Evolutionary conservation across 306 rosid species (phyloP).

Genomic region (Inga oerstediana): DNA sequence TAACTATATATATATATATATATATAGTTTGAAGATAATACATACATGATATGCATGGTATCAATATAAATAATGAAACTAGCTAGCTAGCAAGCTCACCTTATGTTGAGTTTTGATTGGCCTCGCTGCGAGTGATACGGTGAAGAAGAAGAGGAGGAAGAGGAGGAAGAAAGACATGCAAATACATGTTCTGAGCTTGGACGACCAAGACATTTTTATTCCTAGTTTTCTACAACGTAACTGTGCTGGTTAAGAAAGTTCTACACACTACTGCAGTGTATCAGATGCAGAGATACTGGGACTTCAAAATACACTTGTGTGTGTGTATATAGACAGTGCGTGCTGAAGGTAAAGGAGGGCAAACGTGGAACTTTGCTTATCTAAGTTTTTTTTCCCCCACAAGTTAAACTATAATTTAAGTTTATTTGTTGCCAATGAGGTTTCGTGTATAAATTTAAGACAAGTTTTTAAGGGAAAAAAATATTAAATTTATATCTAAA

Average conservation of each 20-base stretch:
- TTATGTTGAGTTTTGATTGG: conserved; percentile 30
- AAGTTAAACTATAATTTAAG: neutral
- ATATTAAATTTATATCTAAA: too few relatives aligned
- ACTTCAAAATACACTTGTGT: conserved; percentile 12
- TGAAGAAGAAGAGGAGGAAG: conserved; percentile 23
- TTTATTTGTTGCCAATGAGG: neutral
- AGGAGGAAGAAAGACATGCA: conserved; percentile 40
- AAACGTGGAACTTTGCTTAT: neutral
- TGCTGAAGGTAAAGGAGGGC: neutral
- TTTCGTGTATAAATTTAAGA: too few relatives aligned
- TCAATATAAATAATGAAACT: neutral
- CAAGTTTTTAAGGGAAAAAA: too few relatives aligned
- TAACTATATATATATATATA: neutral
- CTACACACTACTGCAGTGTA: neutral
- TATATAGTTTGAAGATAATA: conserved; percentile 2
- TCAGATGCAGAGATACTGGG: neutral
- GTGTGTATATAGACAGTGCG: conserved; percentile 32
- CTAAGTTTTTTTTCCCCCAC: neutral
- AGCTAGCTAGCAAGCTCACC: conserved; percentile 30
- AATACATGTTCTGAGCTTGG: conserved; percentile 43
- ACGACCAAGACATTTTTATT: conserved; percentile 39
- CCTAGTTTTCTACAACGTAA: conserved; percentile 22
- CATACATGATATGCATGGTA: neutral
- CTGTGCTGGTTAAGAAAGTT: conserved; percentile 5
- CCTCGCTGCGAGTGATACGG: conserved; percentile 35